These are phyloP conservation scores for Hydnomerulius pinastri DNA, from an alignment of 768 basidiomycete genomes.

Conservation along the genomic window DNA sequence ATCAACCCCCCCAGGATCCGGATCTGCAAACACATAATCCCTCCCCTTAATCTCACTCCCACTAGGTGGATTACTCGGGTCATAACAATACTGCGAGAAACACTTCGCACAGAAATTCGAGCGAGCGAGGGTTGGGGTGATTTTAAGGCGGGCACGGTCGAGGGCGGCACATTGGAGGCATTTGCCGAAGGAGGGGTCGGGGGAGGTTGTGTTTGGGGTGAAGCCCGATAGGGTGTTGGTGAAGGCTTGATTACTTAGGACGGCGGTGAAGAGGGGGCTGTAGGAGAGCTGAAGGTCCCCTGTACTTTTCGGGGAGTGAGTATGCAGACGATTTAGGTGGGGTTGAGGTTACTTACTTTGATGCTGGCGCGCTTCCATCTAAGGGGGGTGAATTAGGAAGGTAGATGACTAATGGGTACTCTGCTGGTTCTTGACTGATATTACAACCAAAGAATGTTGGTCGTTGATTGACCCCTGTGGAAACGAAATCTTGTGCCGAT, in stretches of 20 bases:
- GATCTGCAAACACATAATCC: conserved; percentile 50
- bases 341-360: conserved; percentile 48
- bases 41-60: conserved; percentile 42
- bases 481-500: conserved; percentile 51
- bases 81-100: conserved; percentile 58
- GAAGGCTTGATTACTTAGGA: conserved; percentile 66
- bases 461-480: conserved; percentile 61
- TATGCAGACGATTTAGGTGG: background rate
- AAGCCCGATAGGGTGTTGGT: conserved; percentile 60
- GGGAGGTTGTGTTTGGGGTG: conserved; percentile 53
- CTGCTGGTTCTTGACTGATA: conserved; percentile 46
- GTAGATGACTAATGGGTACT: conserved; percentile 71
- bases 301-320: conserved; percentile 40
- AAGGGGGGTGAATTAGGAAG: conserved; percentile 77
- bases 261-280: conserved; percentile 48
- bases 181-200: conserved; percentile 55
- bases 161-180: conserved; percentile 67
- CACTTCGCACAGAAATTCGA: conserved; percentile 59
- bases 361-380: conserved; percentile 57
- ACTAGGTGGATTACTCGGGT: conserved; percentile 61
- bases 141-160: conserved; percentile 51
- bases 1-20: conserved; percentile 51
- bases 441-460: conserved; percentile 84
- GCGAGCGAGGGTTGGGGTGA: conserved; percentile 35
- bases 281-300: conserved; percentile 64